These are phyloP conservation scores for Thielaviopsis ethacetica DNA, from an alignment of 2,329 filamentous ascomycete genomes.

Conservation along the genomic window DNA sequence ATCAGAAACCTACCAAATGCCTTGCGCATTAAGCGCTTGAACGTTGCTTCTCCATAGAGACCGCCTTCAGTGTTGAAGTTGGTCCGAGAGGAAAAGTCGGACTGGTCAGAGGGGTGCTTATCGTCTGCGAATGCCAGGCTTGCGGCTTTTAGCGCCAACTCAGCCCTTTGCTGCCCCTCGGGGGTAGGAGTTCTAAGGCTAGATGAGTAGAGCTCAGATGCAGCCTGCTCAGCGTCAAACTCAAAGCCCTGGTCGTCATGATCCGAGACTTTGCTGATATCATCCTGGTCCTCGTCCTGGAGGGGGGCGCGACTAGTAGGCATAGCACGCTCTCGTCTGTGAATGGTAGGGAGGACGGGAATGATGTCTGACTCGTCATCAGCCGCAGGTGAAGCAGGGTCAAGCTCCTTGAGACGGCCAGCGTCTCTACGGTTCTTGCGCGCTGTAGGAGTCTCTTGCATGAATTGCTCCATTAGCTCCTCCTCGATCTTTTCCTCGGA, in stretches of 20 bases:
- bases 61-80: constrained; percentile 1
- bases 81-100: background rate
- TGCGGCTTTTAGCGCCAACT: background rate
- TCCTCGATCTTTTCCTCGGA: constrained; percentile 8
- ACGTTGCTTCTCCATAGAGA: constrained; percentile 2
- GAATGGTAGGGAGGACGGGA: background rate
- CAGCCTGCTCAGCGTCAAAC: background rate
- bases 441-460: constrained; percentile 7
- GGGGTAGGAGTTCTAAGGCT: background rate
- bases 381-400: background rate
- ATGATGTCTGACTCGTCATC: background rate
- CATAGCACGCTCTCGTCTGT: constrained; percentile 5
- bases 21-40: constrained; percentile 2
- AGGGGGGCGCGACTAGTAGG: constrained; percentile 1
- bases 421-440: constrained; percentile 3
- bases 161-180: background rate
- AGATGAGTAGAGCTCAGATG: background rate
- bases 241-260: background rate
- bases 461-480: constrained; percentile 10
- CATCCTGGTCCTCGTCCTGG: background rate
- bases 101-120: background rate
- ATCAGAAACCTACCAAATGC: background rate
- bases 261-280: background rate
- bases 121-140: background rate
- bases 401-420: background rate